Conservation (phyloP, 805 yeast genomes). For the Candida corydali region DNA sequence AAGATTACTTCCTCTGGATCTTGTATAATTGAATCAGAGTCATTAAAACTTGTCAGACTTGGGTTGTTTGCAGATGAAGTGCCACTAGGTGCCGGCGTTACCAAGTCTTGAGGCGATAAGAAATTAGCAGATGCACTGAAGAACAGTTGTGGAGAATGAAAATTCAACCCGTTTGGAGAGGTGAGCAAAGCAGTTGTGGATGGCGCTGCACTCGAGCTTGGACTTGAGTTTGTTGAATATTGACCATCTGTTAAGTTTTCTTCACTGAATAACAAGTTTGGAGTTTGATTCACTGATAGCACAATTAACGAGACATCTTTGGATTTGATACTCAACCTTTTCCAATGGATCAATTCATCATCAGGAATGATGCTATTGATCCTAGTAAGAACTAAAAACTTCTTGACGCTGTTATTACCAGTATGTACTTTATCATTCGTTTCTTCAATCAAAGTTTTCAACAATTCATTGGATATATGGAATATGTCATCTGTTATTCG, state of each 20-base stretch:
- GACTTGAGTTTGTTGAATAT: conserved; percentile 15
- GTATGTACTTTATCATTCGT: conserved; percentile 26
- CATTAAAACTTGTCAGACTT: background rate
- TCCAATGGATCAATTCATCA: conserved; percentile 79
- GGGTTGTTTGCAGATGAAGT: background rate
- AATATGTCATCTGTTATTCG: conserved; percentile 65
- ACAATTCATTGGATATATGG: conserved; percentile 49
- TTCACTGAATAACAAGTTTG: conserved; percentile 39
- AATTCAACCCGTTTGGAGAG: conserved; percentile 29
- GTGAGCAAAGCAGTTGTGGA: conserved; percentile 18
- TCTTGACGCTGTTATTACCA: conserved; percentile 41
- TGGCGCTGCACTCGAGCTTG: conserved; percentile 12
- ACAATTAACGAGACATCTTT: conserved; percentile 60
- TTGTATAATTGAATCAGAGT: conserved; percentile 30
- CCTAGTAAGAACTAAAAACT: conserved; percentile 64
- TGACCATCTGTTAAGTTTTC: conserved; percentile 4
- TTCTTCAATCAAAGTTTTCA: conserved; percentile 32
- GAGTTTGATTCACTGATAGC: conserved; percentile 59
- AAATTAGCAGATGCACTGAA: conserved; percentile 29
- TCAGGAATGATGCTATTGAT: conserved; percentile 73
- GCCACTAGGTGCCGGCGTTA: conserved; percentile 5
- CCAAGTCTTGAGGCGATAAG: conserved; percentile 22
- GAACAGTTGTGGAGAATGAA: conserved; percentile 37
- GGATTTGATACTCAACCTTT: conserved; percentile 59
- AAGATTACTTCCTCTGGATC: conserved; percentile 49